Evolutionary conservation across 805 yeast genomes (phyloP), one percentile per base, ranked within the genome.

Genomic region (Clavispora santaluciae): DNA sequence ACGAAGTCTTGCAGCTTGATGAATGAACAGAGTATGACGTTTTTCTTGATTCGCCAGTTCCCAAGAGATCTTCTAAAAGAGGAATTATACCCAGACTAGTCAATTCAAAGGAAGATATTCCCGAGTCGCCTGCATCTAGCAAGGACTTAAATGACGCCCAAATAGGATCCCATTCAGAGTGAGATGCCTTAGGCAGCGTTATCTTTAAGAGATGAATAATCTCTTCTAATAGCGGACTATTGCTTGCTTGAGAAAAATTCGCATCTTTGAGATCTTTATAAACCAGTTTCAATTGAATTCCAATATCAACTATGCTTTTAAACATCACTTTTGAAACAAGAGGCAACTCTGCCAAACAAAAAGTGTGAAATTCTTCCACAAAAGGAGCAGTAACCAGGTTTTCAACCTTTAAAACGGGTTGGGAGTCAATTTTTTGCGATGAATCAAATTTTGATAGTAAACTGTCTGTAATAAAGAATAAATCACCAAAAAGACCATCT

Each of bases 71-170:
- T 16, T 15, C 11, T 9, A 28, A 28, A 15, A 22, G 51, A 5
- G 68, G 66, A 6, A 83, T 69, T 6, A 86, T 57, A 0, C 89
- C 89, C 2, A 89, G 83, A 2, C 83, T 73, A 5, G 81, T 70
- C 24, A 89, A 64, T 56, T 88, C 95, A 62, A 80, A 86, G 43
- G 90, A 81, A 0, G 95, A 86, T 5, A 84, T 64, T 8, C 42
- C 37, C 38, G 39, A 37, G n/a, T 36, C 49, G 9, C 29, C 29
- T 6, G 44, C 18, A n/a, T 13, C 23, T 5, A 22, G 55, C 31
- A 28, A 28, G 31, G 20, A 11, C 10, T 28, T 28, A 8, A 28
- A 16, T 4, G 23, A 18, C 7, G 11, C 6, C 22, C 22, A 33
- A 2, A 22, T 13, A 13, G 6, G 6, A 20, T 33, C 22, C 36